A percentile compares a stretch with the other conserved stretches of the same genome.
Conservation (phyloP, 2,329 filamentous ascomycete species). For the Pseudocercospora cruenta region DNA sequence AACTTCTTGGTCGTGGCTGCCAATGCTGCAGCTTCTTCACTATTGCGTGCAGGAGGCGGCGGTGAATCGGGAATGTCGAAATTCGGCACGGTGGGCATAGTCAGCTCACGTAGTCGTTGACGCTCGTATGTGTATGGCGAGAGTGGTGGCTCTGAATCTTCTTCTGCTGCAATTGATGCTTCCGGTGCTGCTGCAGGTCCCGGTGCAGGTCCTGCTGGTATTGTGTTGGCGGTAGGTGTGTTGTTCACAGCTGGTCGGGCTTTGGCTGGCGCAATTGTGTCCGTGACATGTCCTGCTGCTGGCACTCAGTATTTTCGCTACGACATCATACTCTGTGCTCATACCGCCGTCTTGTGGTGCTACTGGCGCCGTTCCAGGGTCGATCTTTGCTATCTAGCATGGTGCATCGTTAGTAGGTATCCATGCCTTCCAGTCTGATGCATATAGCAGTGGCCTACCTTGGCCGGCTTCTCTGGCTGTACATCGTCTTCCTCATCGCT, state of each 20-base stretch:
- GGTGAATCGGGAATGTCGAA: conserved; percentile 76
- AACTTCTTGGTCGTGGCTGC: conserved; percentile 65
- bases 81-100: conserved; percentile 71
- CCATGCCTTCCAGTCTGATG: conserved; percentile 36
- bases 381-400: conserved; percentile 35
- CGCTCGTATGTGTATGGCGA: conserved; percentile 72
- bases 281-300: background rate
- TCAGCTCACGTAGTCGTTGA: conserved; percentile 69
- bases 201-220: conserved; percentile 12
- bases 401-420: conserved; percentile 51
- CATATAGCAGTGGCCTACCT: conserved; percentile 45
- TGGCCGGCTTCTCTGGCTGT: conserved; percentile 33
- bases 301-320: background rate
- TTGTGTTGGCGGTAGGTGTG: background rate
- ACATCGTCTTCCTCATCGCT: conserved; percentile 50
- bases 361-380: conserved; percentile 13
- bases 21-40: conserved; percentile 34
- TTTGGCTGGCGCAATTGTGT: background rate
- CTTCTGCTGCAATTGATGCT: conserved; percentile 13
- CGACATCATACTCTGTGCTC: too few relatives aligned
- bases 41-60: conserved; percentile 50
- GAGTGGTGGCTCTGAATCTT: conserved; percentile 26
- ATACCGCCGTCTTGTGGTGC: background rate
- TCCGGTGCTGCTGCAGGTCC: conserved; percentile 18
- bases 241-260: conserved; percentile 8